A percentile compares a stretch with the other conserved stretches of the same genome.
These are phyloP conservation scores for Brassica balearica DNA, from an alignment of 441 rosid species.

Conservation along the genomic window DNA sequence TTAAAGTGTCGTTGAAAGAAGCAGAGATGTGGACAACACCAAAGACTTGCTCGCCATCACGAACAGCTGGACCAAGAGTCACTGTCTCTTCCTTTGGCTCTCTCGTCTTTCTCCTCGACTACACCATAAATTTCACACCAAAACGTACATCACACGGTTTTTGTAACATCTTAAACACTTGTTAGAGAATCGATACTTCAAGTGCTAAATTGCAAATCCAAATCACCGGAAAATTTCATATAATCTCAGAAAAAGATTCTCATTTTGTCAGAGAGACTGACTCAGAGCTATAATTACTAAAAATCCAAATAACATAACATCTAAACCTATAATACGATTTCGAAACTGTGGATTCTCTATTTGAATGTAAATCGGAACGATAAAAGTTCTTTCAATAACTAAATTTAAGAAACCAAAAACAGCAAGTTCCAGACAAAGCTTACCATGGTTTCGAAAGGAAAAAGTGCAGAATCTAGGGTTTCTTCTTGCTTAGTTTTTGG, in stretches of 20 bases:
- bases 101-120: conserved; percentile 70
- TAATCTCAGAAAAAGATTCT: neutral
- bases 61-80: conserved; percentile 72
- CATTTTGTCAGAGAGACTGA: neutral
- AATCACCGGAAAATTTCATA: neutral
- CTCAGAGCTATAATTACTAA: neutral
- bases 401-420: neutral
- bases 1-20: conserved; percentile 56
- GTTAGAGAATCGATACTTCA: neutral
- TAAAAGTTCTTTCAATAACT: neutral
- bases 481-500: conserved; percentile 1
- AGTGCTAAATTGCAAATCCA: neutral
- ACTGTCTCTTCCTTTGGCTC: conserved; percentile 83
- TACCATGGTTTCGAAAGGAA: conserved; percentile 38
- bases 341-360: neutral
- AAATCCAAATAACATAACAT: neutral
- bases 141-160: neutral
- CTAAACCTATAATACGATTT: no score
- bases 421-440: conserved; percentile 22
- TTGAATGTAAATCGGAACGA: neutral
- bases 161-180: neutral
- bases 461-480: conserved; percentile 33
- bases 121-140: conserved; percentile 8
- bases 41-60: conserved; percentile 58
- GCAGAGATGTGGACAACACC: conserved; percentile 44